These are phyloP conservation scores for Uronychia setigera DNA, from an alignment of 73 alveolate genomes.

Conservation along the genomic window DNA sequence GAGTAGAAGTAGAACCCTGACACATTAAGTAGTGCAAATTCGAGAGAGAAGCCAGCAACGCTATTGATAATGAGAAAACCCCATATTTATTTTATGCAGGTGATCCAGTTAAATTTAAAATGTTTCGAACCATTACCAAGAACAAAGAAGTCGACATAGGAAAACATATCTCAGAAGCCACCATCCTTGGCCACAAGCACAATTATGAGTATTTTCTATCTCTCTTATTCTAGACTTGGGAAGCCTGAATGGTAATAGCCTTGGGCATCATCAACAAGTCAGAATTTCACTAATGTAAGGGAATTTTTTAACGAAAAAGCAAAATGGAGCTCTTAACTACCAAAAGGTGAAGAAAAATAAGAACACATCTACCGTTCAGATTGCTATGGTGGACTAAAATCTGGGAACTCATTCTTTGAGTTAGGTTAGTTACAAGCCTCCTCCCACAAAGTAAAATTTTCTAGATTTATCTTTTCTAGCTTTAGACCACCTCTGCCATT, in stretches of 20 bases:
- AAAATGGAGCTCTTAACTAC: constrained; percentile 1
- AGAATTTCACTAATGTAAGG: neutral
- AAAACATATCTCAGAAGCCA: neutral
- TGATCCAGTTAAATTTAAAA: too few species aligned
- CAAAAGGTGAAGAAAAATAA: neutral
- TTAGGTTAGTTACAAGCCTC: neutral
- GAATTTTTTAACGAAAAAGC: neutral
- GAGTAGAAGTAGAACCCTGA: constrained; percentile 92
- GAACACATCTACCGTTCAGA: neutral
- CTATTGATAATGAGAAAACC: too few species aligned
- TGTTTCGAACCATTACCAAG: too few species aligned
- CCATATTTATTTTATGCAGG: too few species aligned
- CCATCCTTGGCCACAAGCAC: neutral
- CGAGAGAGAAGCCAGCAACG: constrained; percentile 91
- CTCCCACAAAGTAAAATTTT: neutral
- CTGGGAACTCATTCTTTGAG: too few species aligned
- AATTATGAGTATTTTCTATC: neutral
- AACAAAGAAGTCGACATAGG: neutral
- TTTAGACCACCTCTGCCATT: constrained; percentile 7
- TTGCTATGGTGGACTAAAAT: neutral
- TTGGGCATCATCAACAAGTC: neutral
- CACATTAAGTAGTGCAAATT: constrained; percentile 86
- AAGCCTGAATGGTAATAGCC: neutral
- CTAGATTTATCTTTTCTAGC: neutral
- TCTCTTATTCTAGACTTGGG: too few species aligned